Conservation (phyloP, 1,139 yeast genomes). For the Spathaspora sp. region DNA sequence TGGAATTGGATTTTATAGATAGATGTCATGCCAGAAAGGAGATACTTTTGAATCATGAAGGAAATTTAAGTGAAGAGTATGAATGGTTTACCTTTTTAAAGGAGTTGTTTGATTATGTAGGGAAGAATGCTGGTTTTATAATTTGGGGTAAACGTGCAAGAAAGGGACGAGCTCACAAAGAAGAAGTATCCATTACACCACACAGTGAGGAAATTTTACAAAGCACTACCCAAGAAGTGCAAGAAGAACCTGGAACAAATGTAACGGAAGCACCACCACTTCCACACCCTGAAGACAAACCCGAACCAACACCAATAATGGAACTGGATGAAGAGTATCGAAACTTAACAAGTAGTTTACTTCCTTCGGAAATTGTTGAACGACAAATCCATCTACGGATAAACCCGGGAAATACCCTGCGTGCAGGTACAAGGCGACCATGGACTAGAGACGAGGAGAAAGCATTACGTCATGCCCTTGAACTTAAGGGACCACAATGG, state of each 20-base stretch:
- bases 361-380: conserved; percentile 50
- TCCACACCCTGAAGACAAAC: not conserved
- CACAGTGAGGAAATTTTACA: conserved; percentile 27
- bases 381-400: conserved; percentile 43
- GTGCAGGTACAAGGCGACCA: conserved; percentile 51
- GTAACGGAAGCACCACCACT: not conserved
- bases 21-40: conserved; percentile 71
- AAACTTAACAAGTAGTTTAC: conserved; percentile 27
- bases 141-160: conserved; percentile 69
- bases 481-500: conserved; percentile 91
- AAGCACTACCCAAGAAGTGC: not conserved
- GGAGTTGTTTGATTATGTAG: conserved; percentile 75
- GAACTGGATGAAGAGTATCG: not conserved
- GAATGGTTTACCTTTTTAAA: conserved; percentile 41
- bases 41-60: conserved; percentile 52
- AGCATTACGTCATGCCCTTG: conserved; percentile 79
- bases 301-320: not conserved
- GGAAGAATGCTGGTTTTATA: conserved; percentile 69
- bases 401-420: conserved; percentile 29
- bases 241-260: not conserved
- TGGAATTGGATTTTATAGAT: conserved; percentile 68
- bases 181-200: conserved; percentile 16
- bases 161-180: conserved; percentile 37
- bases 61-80: conserved; percentile 29
- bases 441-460: conserved; percentile 92